Conservation (phyloP, 2,329 filamentous ascomycete genomes). For the Pyricularia grisea region DNA sequence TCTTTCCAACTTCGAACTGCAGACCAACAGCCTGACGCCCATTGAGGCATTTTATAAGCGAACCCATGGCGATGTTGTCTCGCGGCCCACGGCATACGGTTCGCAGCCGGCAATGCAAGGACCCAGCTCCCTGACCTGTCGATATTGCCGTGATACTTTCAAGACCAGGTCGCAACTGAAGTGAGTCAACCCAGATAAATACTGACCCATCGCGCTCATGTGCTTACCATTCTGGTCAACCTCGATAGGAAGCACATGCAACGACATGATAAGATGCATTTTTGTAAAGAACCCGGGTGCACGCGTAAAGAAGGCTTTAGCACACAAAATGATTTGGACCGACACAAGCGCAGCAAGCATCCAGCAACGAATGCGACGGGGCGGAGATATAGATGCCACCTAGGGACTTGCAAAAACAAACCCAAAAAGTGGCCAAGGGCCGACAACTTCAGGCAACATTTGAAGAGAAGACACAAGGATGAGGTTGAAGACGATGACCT, state of each 20-base stretch:
- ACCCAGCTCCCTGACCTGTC: conserved; percentile 20
- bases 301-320: conserved; percentile 58
- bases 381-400: conserved; percentile 51
- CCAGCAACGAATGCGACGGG: conserved; percentile 31
- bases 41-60: not conserved
- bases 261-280: conserved; percentile 59
- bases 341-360: conserved; percentile 70
- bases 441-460: conserved; percentile 81
- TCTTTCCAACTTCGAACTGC: conserved; percentile 20
- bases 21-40: not conserved
- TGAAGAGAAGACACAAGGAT: conserved; percentile 54
- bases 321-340: conserved; percentile 70
- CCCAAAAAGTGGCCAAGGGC: conserved; percentile 68
- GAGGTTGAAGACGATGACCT: conserved; percentile 17
- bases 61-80: not conserved
- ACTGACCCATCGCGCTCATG: conserved; percentile 11
- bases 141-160: conserved; percentile 23
- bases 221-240: conserved; percentile 2
- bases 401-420: conserved; percentile 44
- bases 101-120: not conserved
- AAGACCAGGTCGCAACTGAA: conserved; percentile 47
- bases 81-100: not conserved
- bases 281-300: conserved; percentile 52
- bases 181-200: conserved; percentile 24
- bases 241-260: conserved; percentile 60